Percentiles rank a stretch among this genome's conserved stretches.
phyloP scores from a whole-genome alignment of 176 grass and related monocot genomes.

The Zoysia pacifica region DNA sequence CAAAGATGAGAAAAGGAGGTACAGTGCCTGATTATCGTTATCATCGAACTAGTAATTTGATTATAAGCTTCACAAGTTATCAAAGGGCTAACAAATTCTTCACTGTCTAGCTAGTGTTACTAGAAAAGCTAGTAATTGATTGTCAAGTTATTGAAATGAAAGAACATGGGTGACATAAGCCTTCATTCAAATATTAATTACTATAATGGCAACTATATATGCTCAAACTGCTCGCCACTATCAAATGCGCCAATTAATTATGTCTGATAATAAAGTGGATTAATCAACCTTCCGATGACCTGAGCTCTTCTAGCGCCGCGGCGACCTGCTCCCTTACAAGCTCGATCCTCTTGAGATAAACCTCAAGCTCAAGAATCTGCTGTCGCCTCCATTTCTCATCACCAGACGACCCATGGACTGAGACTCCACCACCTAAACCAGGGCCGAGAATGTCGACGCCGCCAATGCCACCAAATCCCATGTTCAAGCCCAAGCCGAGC shows the following conservation, averaged over 20 bases:
- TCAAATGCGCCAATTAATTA: not conserved
- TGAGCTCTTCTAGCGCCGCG: constrained; percentile 57
- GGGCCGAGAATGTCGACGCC: constrained; percentile 34
- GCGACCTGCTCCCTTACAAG: constrained; percentile 71
- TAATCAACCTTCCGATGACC: constrained; percentile 47
- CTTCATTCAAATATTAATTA: not conserved
- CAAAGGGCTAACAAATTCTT: too few relatives aligned
- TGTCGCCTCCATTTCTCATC: constrained; percentile 83
- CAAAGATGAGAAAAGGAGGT: too few relatives aligned
- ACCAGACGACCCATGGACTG: constrained; percentile 7
- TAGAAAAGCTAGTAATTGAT: too few relatives aligned
- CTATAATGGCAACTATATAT: constrained; percentile 2
- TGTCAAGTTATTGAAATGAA: too few relatives aligned
- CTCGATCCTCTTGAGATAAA: constrained; percentile 80
- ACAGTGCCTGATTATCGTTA: too few relatives aligned
- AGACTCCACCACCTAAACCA: constrained; percentile 19
- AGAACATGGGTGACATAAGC: not conserved
- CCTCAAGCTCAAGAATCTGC: constrained; percentile 82
- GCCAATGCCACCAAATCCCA: constrained; percentile 31
- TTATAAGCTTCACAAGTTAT: too few relatives aligned
- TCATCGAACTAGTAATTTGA: too few relatives aligned
- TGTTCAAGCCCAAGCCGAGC: constrained; percentile 41
- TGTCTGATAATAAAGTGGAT: not conserved
- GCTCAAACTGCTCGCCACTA: not conserved
- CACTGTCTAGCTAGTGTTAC: too few relatives aligned